phyloP scores from a whole-genome alignment of 1,284 basidiomycete species.

The Prillingera fragicola region DNA sequence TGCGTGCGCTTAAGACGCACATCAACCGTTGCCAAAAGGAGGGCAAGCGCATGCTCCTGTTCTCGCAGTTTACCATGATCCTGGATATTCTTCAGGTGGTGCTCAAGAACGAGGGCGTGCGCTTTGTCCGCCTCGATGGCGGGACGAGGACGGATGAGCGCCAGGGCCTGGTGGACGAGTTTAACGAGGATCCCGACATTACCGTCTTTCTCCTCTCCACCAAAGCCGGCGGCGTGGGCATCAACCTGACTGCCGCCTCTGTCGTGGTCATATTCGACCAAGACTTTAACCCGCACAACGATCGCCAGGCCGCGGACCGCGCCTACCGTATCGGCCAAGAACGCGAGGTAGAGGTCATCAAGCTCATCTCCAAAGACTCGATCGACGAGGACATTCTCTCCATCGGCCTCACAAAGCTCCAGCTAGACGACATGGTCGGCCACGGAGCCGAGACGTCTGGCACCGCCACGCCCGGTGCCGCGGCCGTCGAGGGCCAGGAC shows the following conservation, averaged over 20 bases:
- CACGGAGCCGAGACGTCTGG: conserved; percentile 55
- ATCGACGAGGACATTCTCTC: conserved; percentile 94
- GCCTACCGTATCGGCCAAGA: conserved; percentile 79
- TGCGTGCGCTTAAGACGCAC: conserved; percentile 66
- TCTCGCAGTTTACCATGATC: conserved; percentile 95
- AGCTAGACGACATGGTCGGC: conserved; percentile 85
- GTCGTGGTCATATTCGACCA: conserved; percentile 97
- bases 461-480: conserved; percentile 23
- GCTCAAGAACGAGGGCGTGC: conserved; percentile 67
- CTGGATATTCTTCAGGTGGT: conserved; percentile 88
- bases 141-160: conserved; percentile 89
- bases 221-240: conserved; percentile 71
- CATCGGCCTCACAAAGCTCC: conserved; percentile 84
- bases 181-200: conserved; percentile 89
- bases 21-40: conserved; percentile 65
- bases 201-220: conserved; percentile 91
- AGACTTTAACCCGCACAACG: conserved; percentile 84
- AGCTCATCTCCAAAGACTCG: conserved; percentile 83
- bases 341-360: conserved; percentile 59
- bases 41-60: conserved; percentile 80
- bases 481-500: conserved; percentile 55
- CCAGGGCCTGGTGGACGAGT: conserved; percentile 91
- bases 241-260: conserved; percentile 85
- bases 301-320: conserved; percentile 93
- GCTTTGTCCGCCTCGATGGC: conserved; percentile 85